These are phyloP conservation scores for Leptographium wingfieldii DNA, from an alignment of 2,329 filamentous ascomycete genomes.

Conservation along the genomic window DNA sequence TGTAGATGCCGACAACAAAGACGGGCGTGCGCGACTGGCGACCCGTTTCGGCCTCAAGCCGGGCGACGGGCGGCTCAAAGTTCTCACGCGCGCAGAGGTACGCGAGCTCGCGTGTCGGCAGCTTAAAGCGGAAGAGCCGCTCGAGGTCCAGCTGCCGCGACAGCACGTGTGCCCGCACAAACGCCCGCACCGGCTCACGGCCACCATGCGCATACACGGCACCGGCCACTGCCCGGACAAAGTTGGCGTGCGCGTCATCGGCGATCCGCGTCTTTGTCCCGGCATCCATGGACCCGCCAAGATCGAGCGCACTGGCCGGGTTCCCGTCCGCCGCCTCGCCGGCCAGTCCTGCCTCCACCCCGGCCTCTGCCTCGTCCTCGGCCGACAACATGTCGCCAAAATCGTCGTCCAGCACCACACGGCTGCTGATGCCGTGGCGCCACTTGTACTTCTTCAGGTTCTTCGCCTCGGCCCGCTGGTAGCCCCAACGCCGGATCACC, in stretches of 20 bases:
- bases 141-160: constrained; percentile 65
- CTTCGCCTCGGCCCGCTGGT: constrained; percentile 36
- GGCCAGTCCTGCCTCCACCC: constrained; percentile 5
- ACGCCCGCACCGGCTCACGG: constrained; percentile 62
- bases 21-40: constrained; percentile 74
- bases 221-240: constrained; percentile 74
- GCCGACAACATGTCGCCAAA: constrained; percentile 54
- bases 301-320: background rate
- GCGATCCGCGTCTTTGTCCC: constrained; percentile 16
- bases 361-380: constrained; percentile 8
- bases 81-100: constrained; percentile 77
- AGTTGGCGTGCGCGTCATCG: constrained; percentile 40
- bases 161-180: constrained; percentile 75
- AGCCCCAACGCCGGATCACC: constrained; percentile 36
- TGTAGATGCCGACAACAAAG: constrained; percentile 88
- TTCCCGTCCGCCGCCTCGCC: too few species aligned
- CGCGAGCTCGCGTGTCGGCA: constrained; percentile 72
- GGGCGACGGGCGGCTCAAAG: constrained; percentile 76
- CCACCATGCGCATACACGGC: constrained; percentile 79
- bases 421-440: constrained; percentile 60
- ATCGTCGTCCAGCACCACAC: constrained; percentile 70
- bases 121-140: constrained; percentile 69
- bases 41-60: constrained; percentile 84
- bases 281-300: constrained; percentile 10
- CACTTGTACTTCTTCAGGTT: constrained; percentile 36